phyloP scores from a whole-genome alignment of 257 asterid genomes.

The Solanum commersonii region DNA sequence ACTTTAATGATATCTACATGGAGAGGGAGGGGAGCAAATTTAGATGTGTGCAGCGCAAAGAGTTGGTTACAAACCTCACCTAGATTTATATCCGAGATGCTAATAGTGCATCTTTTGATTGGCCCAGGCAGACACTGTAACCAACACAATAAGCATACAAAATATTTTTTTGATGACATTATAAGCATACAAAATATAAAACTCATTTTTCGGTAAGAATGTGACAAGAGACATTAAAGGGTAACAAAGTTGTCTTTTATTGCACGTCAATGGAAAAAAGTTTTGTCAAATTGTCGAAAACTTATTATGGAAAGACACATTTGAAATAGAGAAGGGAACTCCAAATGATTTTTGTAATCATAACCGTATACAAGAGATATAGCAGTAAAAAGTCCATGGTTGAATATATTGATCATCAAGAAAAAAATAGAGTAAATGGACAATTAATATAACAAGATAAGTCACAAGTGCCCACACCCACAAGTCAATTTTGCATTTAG shows the following conservation, averaged over 20 bases:
- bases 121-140: not conserved
- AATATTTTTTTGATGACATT: not conserved
- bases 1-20: not conserved
- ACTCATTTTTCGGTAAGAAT: not conserved
- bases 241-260: not conserved
- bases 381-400: not conserved
- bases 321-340: not conserved
- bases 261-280: not conserved
- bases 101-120: not conserved
- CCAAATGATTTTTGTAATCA: not conserved
- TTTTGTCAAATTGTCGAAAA: not conserved
- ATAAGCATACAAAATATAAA: not conserved
- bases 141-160: not conserved
- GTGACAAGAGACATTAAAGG: not conserved
- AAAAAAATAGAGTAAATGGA: not conserved
- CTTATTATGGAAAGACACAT: not conserved
- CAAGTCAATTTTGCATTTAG: not conserved
- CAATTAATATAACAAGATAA: not conserved
- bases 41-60: not conserved
- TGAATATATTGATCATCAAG: not conserved
- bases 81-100: not conserved
- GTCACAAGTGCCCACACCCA: not conserved
- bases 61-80: slow-evolving; percentile 1
- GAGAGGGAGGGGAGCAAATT: not conserved
- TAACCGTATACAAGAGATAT: not conserved